Conservation (phyloP, 345 rosid genomes). For the Pugionium dolabratum region DNA sequence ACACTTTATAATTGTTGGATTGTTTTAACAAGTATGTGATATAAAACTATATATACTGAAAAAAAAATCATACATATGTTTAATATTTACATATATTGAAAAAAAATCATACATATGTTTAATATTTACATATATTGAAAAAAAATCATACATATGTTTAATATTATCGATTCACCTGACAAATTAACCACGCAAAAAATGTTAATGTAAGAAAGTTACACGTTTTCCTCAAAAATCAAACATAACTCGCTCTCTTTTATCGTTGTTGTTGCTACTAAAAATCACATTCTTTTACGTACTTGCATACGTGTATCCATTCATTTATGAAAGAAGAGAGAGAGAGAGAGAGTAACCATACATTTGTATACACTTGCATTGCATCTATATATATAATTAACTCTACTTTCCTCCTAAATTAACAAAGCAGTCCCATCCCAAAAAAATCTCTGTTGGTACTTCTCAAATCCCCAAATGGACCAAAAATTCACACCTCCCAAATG, state of each 20-base stretch:
- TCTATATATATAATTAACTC: slow-evolving; percentile 25
- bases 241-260: no score
- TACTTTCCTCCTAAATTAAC: not conserved
- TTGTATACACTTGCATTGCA: slow-evolving; percentile 6
- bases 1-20: no score
- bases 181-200: slow-evolving; percentile 1
- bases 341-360: slow-evolving; percentile 10
- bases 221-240: slow-evolving; percentile 30
- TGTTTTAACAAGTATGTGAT: no score
- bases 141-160: not conserved
- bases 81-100: no score
- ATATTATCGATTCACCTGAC: not conserved
- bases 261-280: no score
- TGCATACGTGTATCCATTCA: slow-evolving; percentile 34
- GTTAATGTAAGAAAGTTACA: no score
- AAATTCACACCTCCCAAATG: slow-evolving; percentile 21
- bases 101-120: no score
- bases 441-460: slow-evolving; percentile 3
- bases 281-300: slow-evolving; percentile 24
- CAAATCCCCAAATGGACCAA: slow-evolving; percentile 30
- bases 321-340: no score
- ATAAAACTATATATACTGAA: no score
- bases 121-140: no score
- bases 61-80: no score
- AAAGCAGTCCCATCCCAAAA: slow-evolving; percentile 12